phyloP scores from a whole-genome alignment of 495 filamentous ascomycete species.

The Aspergillus cavernicola region DNA sequence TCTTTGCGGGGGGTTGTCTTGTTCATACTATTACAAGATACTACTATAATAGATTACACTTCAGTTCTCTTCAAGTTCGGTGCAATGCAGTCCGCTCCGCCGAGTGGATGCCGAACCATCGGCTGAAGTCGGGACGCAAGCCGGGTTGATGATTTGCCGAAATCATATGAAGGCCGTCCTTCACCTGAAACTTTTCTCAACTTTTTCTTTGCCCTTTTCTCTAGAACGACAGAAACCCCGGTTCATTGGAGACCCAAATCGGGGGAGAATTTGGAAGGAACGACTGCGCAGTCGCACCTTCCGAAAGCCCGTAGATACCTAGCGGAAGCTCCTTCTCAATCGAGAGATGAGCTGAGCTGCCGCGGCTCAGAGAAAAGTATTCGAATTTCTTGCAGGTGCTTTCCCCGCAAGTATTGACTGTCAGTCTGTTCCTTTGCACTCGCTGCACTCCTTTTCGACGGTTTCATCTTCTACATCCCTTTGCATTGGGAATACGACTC shows the following conservation, averaged over 20 bases:
- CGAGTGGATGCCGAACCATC: constrained; percentile 19
- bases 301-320: too few relatives aligned
- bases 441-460: too few relatives aligned
- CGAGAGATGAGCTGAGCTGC: neutral
- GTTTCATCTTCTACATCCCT: neutral
- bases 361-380: constrained; percentile 4
- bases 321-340: neutral
- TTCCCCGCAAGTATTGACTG: neutral
- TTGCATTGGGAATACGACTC: too few relatives aligned
- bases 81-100: constrained; percentile 8
- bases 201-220: constrained; percentile 11
- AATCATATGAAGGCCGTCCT: neutral
- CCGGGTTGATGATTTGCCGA: constrained; percentile 23
- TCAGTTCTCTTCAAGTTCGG: too few relatives aligned
- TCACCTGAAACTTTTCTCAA: constrained; percentile 8
- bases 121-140: constrained; percentile 27
- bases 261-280: neutral
- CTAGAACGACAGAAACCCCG: too few relatives aligned
- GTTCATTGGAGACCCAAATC: too few relatives aligned
- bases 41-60: neutral
- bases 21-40: neutral
- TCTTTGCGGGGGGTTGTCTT: neutral
- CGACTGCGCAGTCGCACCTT: too few relatives aligned
- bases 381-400: neutral
- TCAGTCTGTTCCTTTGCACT: too few relatives aligned